Base-by-base conservation (phyloP, 2,329 filamentous ascomycete genomes). In the Exophiala lecanii-corni region DNA sequence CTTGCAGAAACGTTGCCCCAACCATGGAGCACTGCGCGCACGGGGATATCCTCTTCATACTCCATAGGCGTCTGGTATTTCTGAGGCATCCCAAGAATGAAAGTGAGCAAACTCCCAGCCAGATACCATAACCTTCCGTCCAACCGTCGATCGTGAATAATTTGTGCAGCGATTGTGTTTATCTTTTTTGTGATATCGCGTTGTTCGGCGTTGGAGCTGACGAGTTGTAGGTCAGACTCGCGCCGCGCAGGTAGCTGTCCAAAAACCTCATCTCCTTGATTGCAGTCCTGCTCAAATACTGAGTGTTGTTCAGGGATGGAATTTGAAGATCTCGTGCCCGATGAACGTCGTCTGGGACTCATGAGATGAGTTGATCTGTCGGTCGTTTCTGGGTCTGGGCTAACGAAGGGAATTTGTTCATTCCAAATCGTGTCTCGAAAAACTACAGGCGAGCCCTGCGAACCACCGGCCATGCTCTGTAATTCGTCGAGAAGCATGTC, bases 91-190 rank as follows among this genome's bases (percentile, higher is more conserved):
- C 6, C 25, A 5, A 45, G 23, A 30, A 45, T 45, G 21, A 40
- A 34, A 16, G 4, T 21, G 15, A 45, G 37, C 13, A 45, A n/a
- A 23, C 18, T 45, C n/a, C 45, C 45, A 15, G 39, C 39, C 6
- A 47, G 30, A 19, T 47, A 47, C 40, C 40, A 47, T 15, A 47
- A 18, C 9, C 45, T 20, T 4, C 45, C 45, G 9, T 47, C 45
- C 2, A 47, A 28, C 10, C 5, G 12, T 15, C 19, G n/a, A 31
- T 41, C 25, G 25, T 41, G 21, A 21, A 36, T 23, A 18, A 45
- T 45, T 18, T 40, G 20, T 15, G 16, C 26, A 6, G 37, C 43
- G 12, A 45, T 35, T 23, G 3, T 19, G 35, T 21, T 39, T 5
- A 43, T 41, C 4, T 34, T 21, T 2, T 23, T 13, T 1, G 28